These are phyloP conservation scores for Colletotrichum sp. DNA, from an alignment of 2,329 filamentous ascomycete species.

Conservation along the genomic window DNA sequence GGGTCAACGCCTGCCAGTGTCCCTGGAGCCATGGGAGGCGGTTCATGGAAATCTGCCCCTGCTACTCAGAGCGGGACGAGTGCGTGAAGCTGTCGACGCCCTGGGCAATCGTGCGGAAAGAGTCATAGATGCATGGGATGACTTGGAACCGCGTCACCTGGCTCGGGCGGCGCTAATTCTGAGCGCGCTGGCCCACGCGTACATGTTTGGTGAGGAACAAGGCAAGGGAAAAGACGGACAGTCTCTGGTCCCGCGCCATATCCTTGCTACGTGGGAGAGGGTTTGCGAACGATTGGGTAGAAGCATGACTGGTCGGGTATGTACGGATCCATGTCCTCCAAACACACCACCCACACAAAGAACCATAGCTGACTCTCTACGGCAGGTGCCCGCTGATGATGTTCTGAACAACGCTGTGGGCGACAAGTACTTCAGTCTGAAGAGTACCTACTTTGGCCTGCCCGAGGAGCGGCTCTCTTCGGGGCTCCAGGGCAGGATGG, in stretches of 20 bases:
- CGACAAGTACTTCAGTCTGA: not conserved
- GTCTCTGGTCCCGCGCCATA: not conserved
- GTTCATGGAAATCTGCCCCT: not conserved
- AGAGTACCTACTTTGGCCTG: slow-evolving; percentile 8
- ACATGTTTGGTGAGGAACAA: slow-evolving; percentile 6
- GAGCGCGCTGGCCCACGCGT: slow-evolving; percentile 13
- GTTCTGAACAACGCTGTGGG: slow-evolving; percentile 16
- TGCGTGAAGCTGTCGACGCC: slow-evolving; percentile 8
- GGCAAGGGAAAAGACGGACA: not conserved
- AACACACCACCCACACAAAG: not conserved
- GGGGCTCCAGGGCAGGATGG: slow-evolving; percentile 12
- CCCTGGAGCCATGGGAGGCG: slow-evolving; percentile 10
- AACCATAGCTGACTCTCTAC: not conserved
- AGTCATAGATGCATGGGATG: not conserved
- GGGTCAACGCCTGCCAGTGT: not conserved
- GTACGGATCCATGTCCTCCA: not conserved
- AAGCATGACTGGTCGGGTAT: slow-evolving; percentile 3
- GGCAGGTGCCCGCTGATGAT: slow-evolving; percentile 14
- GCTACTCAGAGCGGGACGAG: not conserved
- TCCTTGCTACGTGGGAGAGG: slow-evolving; percentile 1
- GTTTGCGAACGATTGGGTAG: slow-evolving; percentile 1
- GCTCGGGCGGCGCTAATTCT: slow-evolving; percentile 5
- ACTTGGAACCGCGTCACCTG: not conserved
- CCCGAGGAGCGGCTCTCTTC: slow-evolving; percentile 12
- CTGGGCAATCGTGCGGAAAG: not conserved